Base-by-base conservation (phyloP, 306 rosid genomes). In the Gynostemma pentaphyllum region DNA sequence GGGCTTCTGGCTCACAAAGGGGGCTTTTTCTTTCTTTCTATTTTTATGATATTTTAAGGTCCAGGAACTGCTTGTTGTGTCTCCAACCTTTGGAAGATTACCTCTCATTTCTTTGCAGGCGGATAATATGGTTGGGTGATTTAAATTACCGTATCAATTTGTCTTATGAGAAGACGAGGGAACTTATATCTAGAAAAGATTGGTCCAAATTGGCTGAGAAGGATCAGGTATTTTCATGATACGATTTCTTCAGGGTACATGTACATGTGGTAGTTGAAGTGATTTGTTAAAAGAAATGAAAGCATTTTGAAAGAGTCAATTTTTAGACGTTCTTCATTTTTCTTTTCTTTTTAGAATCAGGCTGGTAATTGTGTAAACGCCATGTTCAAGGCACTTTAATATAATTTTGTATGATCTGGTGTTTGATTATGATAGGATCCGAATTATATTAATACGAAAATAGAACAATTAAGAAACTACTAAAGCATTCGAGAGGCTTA, bases 101-200 rank as follows among this genome's bases (percentile, higher is more conserved):
- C 1, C 48, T 54, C 44, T 24, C 47, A 22, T 60, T 41, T 54
- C 21, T 23, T 72, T 72, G 83, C 92, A 91, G 97, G 76, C 75
- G 73, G 78, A 85, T 85, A 71, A 85, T 91, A 69, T 91, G 97
- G 96, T 71, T 87, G 75, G 97, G 97, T 21, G 97, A 91, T 73
- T 82, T 87, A 75, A 91, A 91, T 64, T 91, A 91, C 78, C 95
- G 97, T 5, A 69, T 91, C 77, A 85, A 80, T 75, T 65, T 87
- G 78, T 52, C 96, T 9, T 82, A 81, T 77, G 87, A 83, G 69
- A 79, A 79, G 76, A 79, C 96, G 40, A 80, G 74, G 79, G 91
- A 80, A 53, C 84, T 82, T 45, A 80, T 91, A 60, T 79, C 85
- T 62, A 82, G 72, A 74, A 87, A 75, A 76, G 72, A 80, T 27